Evolutionary conservation across 208 protist genomes (phyloP).

Genomic region (Spongospora subterranea): DNA sequence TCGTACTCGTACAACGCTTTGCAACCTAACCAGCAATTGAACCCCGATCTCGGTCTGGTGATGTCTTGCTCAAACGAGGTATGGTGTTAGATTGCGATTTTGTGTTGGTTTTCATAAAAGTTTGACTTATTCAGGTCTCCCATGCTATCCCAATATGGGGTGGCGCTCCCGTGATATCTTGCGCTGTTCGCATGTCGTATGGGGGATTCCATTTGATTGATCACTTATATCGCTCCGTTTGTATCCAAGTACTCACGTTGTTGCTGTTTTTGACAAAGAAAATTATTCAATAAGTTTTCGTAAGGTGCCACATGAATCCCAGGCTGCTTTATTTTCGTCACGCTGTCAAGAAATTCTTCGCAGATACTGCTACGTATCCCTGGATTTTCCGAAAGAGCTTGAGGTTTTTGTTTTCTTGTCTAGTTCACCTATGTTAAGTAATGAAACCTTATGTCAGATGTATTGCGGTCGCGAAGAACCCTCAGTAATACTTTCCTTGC

Average conservation of each 20-base stretch:
- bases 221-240: neutral
- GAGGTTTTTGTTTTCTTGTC: constrained; percentile 2
- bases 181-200: neutral
- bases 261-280: neutral
- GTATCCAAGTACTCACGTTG: neutral
- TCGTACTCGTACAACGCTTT: constrained; percentile 43
- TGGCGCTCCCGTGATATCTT: neutral
- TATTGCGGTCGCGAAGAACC: neutral
- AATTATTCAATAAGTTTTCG: neutral
- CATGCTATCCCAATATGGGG: constrained; percentile 12
- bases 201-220: constrained; percentile 32
- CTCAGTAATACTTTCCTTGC: neutral
- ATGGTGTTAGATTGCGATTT: neutral
- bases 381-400: constrained; percentile 36
- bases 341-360: constrained; percentile 38
- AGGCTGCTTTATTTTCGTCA: neutral
- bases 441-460: neutral
- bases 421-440: neutral
- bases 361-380: constrained; percentile 17
- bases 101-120: neutral
- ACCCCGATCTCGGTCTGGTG: constrained; percentile 20
- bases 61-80: constrained; percentile 16
- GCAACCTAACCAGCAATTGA: neutral
- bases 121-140: neutral
- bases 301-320: constrained; percentile 8